Evolutionary conservation across 768 basidiomycete genomes (phyloP).

Genomic region (Psilocybe subaeruginosa): DNA sequence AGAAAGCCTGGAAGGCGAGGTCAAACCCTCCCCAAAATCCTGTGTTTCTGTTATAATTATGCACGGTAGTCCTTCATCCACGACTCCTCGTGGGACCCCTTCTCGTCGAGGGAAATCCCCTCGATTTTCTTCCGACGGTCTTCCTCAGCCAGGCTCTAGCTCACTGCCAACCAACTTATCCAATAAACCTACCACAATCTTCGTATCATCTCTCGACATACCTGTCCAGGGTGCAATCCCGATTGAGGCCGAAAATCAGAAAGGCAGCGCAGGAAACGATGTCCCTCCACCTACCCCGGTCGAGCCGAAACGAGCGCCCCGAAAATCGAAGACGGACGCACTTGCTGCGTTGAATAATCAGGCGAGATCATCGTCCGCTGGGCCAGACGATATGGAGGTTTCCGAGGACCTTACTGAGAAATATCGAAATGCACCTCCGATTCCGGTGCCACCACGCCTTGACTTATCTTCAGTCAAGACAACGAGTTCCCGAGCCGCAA

Average conservation of each 20-base stretch:
- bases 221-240: slow-evolving; percentile 75
- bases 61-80: slow-evolving; percentile 48
- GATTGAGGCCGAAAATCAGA: slow-evolving; percentile 50
- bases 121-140: slow-evolving; percentile 50
- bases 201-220: slow-evolving; percentile 75
- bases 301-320: slow-evolving; percentile 72
- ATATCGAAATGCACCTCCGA: slow-evolving; percentile 55
- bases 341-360: slow-evolving; percentile 77
- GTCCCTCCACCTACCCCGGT: slow-evolving; percentile 39
- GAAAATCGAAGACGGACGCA: slow-evolving; percentile 91
- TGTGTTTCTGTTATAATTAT: slow-evolving; percentile 34
- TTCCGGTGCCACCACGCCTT: slow-evolving; percentile 63
- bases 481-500: slow-evolving; percentile 47
- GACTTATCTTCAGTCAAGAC: slow-evolving; percentile 79
- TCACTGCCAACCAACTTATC: slow-evolving; percentile 50
- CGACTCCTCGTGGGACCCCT: slow-evolving; percentile 59
- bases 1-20: slow-evolving; percentile 43
- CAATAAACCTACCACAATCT: slow-evolving; percentile 52
- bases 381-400: slow-evolving; percentile 55
- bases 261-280: slow-evolving; percentile 37
- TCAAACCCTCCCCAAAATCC: slow-evolving; percentile 37
- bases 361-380: slow-evolving; percentile 55
- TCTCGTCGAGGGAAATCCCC: slow-evolving; percentile 69
- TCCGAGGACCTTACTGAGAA: slow-evolving; percentile 50
- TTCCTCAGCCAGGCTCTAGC: slow-evolving; percentile 48